Evolutionary conservation across 345 rosid species (phyloP).

Genomic region (Linum usitatissimum): DNA sequence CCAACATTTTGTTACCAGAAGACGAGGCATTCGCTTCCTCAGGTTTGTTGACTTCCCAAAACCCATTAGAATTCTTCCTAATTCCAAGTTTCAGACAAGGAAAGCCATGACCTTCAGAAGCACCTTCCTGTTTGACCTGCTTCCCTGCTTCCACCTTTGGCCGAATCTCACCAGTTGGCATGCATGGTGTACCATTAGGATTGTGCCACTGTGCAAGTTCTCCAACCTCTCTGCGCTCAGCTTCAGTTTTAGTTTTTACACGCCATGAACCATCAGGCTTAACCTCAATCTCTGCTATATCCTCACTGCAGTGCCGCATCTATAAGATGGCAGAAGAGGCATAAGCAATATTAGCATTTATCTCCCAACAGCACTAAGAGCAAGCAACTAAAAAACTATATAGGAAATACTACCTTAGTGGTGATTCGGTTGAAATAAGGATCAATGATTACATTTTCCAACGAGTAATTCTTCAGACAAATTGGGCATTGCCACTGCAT

Average conservation of each 20-base stretch:
- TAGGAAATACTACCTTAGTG: constrained; percentile 41
- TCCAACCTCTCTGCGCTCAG: constrained; percentile 67
- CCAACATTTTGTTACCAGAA: constrained; percentile 53
- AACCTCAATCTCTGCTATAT: constrained; percentile 71
- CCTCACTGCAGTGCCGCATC: constrained; percentile 87
- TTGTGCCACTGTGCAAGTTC: constrained; percentile 78
- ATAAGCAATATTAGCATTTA: constrained; percentile 1
- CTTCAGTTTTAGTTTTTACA: constrained; percentile 62
- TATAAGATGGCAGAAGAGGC: constrained; percentile 18
- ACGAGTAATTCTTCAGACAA: constrained; percentile 81
- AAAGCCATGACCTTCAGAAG: constrained; percentile 46
- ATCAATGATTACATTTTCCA: constrained; percentile 73
- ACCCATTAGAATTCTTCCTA: constrained; percentile 66
- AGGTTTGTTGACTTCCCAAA: constrained; percentile 91
- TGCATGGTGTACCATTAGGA: constrained; percentile 56
- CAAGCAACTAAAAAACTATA: constrained; percentile 2
- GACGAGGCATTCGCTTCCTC: constrained; percentile 44
- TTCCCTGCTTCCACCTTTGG: constrained; percentile 38
- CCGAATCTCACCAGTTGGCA: constrained; percentile 29
- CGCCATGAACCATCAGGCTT: constrained; percentile 99
- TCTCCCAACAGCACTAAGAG: background rate
- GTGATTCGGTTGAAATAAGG: constrained; percentile 88
- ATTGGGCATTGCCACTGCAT: constrained; percentile 98
- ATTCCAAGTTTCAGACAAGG: constrained; percentile 80
- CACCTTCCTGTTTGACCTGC: constrained; percentile 63